Conservation (phyloP, 225 moss, liverwort and hornwort genomes). For the Anthoceros angustus region DNA sequence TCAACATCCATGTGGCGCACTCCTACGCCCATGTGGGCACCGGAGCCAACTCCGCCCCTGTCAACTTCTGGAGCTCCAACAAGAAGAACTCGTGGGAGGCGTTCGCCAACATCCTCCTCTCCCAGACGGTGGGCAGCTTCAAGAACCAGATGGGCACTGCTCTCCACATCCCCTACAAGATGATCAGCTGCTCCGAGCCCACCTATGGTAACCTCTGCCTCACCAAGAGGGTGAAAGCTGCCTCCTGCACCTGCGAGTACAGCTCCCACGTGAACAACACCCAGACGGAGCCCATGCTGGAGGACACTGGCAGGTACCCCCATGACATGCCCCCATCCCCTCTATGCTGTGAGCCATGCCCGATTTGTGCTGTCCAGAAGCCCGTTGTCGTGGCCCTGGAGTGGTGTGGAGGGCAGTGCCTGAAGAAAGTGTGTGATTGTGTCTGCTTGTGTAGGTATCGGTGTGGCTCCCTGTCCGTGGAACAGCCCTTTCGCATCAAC, state of each 20-base stretch:
- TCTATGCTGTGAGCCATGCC: too few species aligned
- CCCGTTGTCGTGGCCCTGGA: too few species aligned
- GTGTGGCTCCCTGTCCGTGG: constrained; percentile 24
- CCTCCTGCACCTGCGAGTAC: constrained; percentile 4
- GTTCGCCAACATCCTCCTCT: constrained; percentile 5
- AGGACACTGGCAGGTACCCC: neutral
- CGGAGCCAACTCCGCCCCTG: neutral
- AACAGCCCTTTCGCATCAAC: constrained; percentile 32
- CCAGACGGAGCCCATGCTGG: constrained; percentile 4
- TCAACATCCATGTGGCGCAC: constrained; percentile 28
- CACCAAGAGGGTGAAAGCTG: neutral
- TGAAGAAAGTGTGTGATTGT: too few species aligned
- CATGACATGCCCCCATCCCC: too few species aligned
- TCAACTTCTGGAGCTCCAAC: constrained; percentile 16
- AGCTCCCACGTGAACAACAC: constrained; percentile 4
- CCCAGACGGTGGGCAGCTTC: constrained; percentile 5
- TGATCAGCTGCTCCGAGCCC: neutral
- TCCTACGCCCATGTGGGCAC: neutral
- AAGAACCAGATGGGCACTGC: neutral
- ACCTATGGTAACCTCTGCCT: neutral
- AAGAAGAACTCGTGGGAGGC: constrained; percentile 6
- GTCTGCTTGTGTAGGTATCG: neutral
- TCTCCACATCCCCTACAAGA: constrained; percentile 4
- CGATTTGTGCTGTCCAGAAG: too few species aligned
- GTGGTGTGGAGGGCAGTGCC: too few species aligned